Evolutionary conservation across 2,329 filamentous ascomycete species (phyloP).

Genomic region (Penicillium psychrosexuale): DNA sequence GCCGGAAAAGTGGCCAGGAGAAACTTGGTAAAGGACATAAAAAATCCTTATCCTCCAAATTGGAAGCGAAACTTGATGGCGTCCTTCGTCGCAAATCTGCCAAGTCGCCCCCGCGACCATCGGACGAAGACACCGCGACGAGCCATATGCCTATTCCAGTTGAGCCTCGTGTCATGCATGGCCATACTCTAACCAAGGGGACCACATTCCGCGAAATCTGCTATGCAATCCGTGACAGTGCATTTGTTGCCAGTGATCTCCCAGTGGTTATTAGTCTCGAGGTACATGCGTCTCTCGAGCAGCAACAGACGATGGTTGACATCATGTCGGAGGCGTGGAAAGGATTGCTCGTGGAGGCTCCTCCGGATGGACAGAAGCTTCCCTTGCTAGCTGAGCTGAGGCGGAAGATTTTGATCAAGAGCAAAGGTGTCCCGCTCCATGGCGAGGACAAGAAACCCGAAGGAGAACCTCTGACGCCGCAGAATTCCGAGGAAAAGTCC

Average conservation of each 20-base stretch:
- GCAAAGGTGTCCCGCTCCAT: slow-evolving; percentile 61
- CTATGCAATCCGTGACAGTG: slow-evolving; percentile 70
- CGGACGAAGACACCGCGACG: background rate
- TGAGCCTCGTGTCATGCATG: slow-evolving; percentile 81
- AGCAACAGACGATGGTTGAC: slow-evolving; percentile 88
- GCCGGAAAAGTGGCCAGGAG: slow-evolving; percentile 8
- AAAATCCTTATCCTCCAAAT: slow-evolving; percentile 21
- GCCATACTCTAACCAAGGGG: slow-evolving; percentile 81
- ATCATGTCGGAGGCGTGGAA: slow-evolving; percentile 92
- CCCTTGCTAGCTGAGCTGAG: slow-evolving; percentile 69
- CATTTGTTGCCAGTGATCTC: slow-evolving; percentile 70
- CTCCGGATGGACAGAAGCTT: slow-evolving; percentile 51
- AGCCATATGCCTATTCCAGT: slow-evolving; percentile 31
- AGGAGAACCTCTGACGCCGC: slow-evolving; percentile 5
- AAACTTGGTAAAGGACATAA: slow-evolving; percentile 10
- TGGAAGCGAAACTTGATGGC: slow-evolving; percentile 24
- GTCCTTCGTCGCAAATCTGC: slow-evolving; percentile 22
- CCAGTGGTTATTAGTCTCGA: slow-evolving; percentile 91
- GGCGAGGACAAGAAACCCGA: slow-evolving; percentile 30
- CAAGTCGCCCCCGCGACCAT: background rate
- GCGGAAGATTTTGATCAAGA: slow-evolving; percentile 80
- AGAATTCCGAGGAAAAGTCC: background rate
- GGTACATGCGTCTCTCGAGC: slow-evolving; percentile 75
- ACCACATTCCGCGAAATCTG: slow-evolving; percentile 86
- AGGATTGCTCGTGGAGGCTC: slow-evolving; percentile 66